These are phyloP conservation scores for Quercus berberidifolia DNA, from an alignment of 306 rosid species.

Conservation along the genomic window DNA sequence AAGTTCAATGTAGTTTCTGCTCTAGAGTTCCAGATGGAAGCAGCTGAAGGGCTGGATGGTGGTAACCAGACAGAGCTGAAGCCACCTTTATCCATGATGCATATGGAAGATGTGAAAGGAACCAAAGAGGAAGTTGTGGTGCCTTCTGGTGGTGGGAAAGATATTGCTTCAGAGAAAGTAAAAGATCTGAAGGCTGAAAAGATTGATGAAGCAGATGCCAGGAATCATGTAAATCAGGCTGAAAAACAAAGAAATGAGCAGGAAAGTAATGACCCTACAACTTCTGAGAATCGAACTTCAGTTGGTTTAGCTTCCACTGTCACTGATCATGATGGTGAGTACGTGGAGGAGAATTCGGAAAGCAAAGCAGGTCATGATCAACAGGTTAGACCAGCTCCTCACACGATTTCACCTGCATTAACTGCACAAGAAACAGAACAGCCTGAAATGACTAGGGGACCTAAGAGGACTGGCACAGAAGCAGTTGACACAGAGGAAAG, in stretches of 20 bases:
- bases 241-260: slow-evolving; percentile 12
- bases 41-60: slow-evolving; percentile 11
- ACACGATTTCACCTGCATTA: slow-evolving; percentile 5
- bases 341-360: slow-evolving; percentile 11
- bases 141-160: not conserved
- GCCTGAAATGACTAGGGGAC: slow-evolving; percentile 17
- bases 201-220: slow-evolving; percentile 17
- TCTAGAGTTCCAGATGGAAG: slow-evolving; percentile 31
- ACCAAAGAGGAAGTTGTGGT: not conserved
- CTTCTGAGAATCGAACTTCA: not conserved
- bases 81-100: slow-evolving; percentile 5
- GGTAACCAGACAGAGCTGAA: slow-evolving; percentile 15
- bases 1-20: slow-evolving; percentile 16
- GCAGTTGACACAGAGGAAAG: slow-evolving; percentile 35
- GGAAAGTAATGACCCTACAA: not conserved
- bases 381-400: slow-evolving; percentile 1
- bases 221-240: slow-evolving; percentile 8
- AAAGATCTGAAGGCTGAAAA: slow-evolving; percentile 15
- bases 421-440: slow-evolving; percentile 24
- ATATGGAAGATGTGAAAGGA: not conserved
- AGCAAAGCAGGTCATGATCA: slow-evolving; percentile 16
- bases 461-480: slow-evolving; percentile 17
- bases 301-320: not conserved
- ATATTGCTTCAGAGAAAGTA: not conserved
- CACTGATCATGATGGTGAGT: slow-evolving; percentile 12